Evolutionary conservation across 805 yeast species (phyloP).

Genomic region (Vanderwaltozyma tropicalis): DNA sequence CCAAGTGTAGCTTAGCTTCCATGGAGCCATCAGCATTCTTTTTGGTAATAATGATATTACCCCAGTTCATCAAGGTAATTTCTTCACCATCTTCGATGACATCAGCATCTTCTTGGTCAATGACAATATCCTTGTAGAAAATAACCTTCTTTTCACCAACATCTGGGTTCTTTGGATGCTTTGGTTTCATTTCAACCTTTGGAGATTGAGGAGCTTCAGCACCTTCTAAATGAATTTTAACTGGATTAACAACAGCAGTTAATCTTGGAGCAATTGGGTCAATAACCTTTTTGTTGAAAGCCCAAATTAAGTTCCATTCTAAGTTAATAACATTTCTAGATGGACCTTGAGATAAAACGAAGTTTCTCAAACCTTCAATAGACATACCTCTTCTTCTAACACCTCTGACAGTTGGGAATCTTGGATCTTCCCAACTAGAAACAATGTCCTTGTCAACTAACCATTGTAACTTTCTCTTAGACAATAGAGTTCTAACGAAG

Average conservation of each 20-base stretch:
- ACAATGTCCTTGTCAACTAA: conserved; percentile 88
- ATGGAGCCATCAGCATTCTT: conserved; percentile 57
- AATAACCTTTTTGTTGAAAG: conserved; percentile 90
- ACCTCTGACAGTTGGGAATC: conserved; percentile 99
- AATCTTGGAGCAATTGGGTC: conserved; percentile 97
- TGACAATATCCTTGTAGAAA: conserved; percentile 49
- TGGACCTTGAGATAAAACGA: conserved; percentile 93
- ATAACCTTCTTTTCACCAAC: conserved; percentile 78
- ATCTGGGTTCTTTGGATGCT: conserved; percentile 90
- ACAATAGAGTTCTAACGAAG: conserved; percentile 87
- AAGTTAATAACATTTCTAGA: conserved; percentile 92
- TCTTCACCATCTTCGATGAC: conserved; percentile 79
- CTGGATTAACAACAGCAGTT: conserved; percentile 72
- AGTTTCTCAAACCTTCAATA: conserved; percentile 91
- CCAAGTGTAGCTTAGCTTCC: conserved; percentile 74
- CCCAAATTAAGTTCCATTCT: conserved; percentile 98
- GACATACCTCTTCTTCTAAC: conserved; percentile 99
- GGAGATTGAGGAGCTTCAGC: conserved; percentile 56
- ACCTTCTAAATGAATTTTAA: conserved; percentile 49
- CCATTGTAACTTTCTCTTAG: conserved; percentile 98
- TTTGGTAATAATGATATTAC: conserved; percentile 73
- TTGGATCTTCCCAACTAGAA: conserved; percentile 95
- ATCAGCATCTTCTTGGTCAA: conserved; percentile 79
- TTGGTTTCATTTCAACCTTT: conserved; percentile 63
- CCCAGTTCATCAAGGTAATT: conserved; percentile 98